These are phyloP conservation scores for Fusarium veterinarium DNA, from an alignment of 2,329 filamentous ascomycete species.

Conservation along the genomic window DNA sequence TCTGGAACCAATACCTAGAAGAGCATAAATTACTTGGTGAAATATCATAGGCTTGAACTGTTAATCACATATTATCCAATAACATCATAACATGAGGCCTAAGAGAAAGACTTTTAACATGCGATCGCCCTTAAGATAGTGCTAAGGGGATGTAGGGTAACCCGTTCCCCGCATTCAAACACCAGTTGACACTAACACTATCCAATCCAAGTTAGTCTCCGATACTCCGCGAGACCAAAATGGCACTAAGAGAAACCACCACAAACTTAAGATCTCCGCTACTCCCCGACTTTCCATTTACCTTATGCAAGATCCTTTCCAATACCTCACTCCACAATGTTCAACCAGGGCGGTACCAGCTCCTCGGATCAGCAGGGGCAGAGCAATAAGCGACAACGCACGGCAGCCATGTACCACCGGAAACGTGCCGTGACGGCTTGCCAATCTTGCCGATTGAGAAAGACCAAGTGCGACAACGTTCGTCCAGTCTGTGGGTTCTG, in stretches of 20 bases:
- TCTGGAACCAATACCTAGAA: too few relatives aligned
- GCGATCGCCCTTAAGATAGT: background rate
- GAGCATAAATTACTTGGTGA: too few relatives aligned
- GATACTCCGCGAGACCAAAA: background rate
- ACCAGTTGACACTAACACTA: background rate
- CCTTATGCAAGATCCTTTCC: background rate
- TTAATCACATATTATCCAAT: background rate
- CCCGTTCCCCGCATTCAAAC: background rate
- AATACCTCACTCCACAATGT: background rate
- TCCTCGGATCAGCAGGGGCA: background rate
- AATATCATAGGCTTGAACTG: background rate
- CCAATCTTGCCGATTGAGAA: constrained; percentile 18
- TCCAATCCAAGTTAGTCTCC: background rate
- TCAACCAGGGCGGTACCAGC: background rate
- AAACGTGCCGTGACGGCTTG: constrained; percentile 14
- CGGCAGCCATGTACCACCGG: background rate
- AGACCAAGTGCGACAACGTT: constrained; percentile 28
- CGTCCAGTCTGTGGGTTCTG: constrained; percentile 10
- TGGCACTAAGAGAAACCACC: background rate
- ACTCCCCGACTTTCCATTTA: background rate
- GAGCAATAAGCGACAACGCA: background rate
- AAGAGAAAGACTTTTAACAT: background rate
- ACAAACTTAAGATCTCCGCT: background rate
- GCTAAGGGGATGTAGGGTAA: background rate
- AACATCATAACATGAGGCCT: background rate